These are phyloP conservation scores for Chalara sp. DNA, from an alignment of 2,329 filamentous ascomycete species.

Conservation along the genomic window DNA sequence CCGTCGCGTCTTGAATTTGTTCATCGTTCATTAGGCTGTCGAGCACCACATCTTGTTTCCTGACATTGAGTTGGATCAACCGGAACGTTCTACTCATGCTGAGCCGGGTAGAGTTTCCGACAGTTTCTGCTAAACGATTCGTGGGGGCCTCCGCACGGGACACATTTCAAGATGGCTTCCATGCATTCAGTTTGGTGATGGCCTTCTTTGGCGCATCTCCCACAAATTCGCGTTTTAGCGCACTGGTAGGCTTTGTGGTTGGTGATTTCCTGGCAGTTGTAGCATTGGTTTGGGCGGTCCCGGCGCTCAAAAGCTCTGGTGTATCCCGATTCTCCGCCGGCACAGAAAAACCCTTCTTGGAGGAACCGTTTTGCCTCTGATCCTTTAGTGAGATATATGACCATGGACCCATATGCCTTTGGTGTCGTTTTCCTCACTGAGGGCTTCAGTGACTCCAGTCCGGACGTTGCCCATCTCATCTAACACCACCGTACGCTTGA, in stretches of 20 bases:
- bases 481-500: neutral
- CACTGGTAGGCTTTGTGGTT: slow-evolving; percentile 21
- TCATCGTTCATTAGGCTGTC: slow-evolving; percentile 11
- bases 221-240: slow-evolving; percentile 18
- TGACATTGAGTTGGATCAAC: slow-evolving; percentile 4
- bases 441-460: neutral
- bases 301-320: too few species aligned
- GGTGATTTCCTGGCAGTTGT: too few species aligned
- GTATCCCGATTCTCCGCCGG: slow-evolving; percentile 1
- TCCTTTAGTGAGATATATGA: neutral
- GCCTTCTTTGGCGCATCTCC: too few species aligned
- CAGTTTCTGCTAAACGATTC: slow-evolving; percentile 19
- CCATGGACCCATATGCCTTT: neutral
- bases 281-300: too few species aligned
- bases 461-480: neutral
- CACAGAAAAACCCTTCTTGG: too few species aligned
- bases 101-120: slow-evolving; percentile 13
- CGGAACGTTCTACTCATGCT: slow-evolving; percentile 13
- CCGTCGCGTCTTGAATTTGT: slow-evolving; percentile 1
- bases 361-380: neutral
- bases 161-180: slow-evolving; percentile 8
- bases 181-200: slow-evolving; percentile 18
- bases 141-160: neutral
- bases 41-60: slow-evolving; percentile 7
- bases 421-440: neutral